These are phyloP conservation scores for Calocybe cyanea DNA, from an alignment of 768 basidiomycete genomes.

Conservation along the genomic window DNA sequence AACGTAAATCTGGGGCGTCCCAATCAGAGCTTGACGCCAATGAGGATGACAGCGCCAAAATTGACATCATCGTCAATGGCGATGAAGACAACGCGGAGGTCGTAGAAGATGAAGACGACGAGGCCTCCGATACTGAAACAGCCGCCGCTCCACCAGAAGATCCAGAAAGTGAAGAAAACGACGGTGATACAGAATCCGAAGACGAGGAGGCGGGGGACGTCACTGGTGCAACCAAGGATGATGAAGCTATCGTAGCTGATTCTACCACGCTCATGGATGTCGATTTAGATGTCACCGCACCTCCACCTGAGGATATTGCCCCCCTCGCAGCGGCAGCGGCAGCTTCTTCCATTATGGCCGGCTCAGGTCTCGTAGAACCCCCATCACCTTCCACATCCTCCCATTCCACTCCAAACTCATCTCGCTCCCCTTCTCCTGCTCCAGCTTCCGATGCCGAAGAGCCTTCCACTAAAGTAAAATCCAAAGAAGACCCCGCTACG, in stretches of 20 bases:
- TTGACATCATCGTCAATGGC: slow-evolving; percentile 2
- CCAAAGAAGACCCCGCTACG: slow-evolving; percentile 6
- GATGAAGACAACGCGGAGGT: slow-evolving; percentile 17
- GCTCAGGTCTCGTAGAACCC: slow-evolving; percentile 33
- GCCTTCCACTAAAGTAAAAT: slow-evolving; percentile 13
- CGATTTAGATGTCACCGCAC: slow-evolving; percentile 29
- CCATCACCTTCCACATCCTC: slow-evolving; percentile 33
- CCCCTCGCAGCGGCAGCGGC: slow-evolving; percentile 34
- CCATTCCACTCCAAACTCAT: slow-evolving; percentile 32
- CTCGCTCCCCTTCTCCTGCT: slow-evolving; percentile 39
- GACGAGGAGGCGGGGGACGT: slow-evolving; percentile 26
- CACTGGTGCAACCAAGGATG: slow-evolving; percentile 18
- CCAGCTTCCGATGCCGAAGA: slow-evolving; percentile 14
- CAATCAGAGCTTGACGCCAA: slow-evolving; percentile 6
- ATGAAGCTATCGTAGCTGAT: slow-evolving; percentile 15
- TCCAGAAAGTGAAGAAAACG: slow-evolving; percentile 22
- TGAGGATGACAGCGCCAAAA: slow-evolving; percentile 9
- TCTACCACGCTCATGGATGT: slow-evolving; percentile 17
- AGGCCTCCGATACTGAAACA: slow-evolving; percentile 13
- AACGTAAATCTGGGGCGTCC: slow-evolving; percentile 8
- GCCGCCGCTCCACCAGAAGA: slow-evolving; percentile 8
- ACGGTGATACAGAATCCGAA: slow-evolving; percentile 20
- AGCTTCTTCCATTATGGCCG: slow-evolving; percentile 48
- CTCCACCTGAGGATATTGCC: slow-evolving; percentile 22
- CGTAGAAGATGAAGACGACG: slow-evolving; percentile 15